Evolutionary conservation across 176 grass and related monocot genomes (phyloP).

Genomic region (Aegilops umbellulata): DNA sequence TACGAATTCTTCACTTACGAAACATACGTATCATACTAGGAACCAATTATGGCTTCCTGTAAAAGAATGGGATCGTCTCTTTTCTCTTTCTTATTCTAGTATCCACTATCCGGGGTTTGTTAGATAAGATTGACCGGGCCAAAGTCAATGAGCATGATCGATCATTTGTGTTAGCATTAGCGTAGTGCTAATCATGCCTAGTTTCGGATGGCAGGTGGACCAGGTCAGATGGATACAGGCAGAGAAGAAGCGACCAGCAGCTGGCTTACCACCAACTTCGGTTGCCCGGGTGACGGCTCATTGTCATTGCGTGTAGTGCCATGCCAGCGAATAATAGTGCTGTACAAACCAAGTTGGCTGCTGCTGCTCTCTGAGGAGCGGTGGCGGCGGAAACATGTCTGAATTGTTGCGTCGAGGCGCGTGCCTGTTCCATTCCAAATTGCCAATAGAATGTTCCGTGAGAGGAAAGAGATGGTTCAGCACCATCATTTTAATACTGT

Average conservation of each 20-base stretch:
- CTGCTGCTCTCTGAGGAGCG: not conserved
- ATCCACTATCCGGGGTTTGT: not conserved
- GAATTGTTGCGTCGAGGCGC: not conserved
- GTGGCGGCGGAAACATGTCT: not conserved
- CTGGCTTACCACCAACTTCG: constrained; percentile 13
- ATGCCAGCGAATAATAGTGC: not conserved
- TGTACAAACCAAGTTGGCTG: not conserved
- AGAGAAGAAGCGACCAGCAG: not conserved
- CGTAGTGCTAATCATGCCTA: not conserved
- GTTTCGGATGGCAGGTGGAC: not conserved
- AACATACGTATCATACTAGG: too few species aligned
- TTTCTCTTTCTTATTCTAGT: not conserved
- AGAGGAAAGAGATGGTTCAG: not conserved
- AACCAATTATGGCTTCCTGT: not conserved
- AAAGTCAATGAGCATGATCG: constrained; percentile 8
- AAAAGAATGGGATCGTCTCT: not conserved
- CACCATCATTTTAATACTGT: not conserved
- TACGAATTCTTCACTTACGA: not conserved
- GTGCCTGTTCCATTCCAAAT: not conserved
- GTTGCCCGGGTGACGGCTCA: not conserved
- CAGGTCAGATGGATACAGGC: not conserved
- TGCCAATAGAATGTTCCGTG: too few species aligned
- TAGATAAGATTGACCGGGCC: constrained; percentile 22
- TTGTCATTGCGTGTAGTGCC: not conserved
- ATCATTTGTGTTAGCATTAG: not conserved